Percentiles rank a stretch among this genome's conserved stretches.
Conservation (phyloP, 2,329 filamentous ascomycete genomes). For the Mycosphaerelloides madeirae region DNA sequence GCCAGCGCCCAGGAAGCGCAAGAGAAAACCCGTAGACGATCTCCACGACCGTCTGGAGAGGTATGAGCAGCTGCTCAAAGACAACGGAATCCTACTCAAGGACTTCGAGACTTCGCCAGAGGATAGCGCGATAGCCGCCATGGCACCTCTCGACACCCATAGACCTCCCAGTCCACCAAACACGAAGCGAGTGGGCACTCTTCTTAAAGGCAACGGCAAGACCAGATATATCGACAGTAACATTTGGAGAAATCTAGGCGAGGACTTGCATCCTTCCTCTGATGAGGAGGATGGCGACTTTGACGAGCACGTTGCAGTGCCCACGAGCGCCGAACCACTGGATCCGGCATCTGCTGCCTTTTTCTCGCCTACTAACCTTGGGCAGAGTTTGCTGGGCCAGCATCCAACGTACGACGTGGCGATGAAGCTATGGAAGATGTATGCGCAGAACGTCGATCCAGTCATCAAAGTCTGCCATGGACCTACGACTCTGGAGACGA, state of each 20-base stretch:
- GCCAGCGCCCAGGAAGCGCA: slow-evolving; percentile 37
- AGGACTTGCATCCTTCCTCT: slow-evolving; percentile 26
- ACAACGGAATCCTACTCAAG: slow-evolving; percentile 32
- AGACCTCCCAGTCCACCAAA: not conserved
- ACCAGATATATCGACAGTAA: slow-evolving; percentile 42
- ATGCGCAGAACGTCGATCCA: slow-evolving; percentile 66
- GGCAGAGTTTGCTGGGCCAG: slow-evolving; percentile 37
- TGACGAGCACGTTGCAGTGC: slow-evolving; percentile 19
- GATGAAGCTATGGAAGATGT: slow-evolving; percentile 56
- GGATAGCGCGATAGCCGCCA: not conserved
- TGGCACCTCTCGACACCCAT: not conserved
- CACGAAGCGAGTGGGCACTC: slow-evolving; percentile 15
- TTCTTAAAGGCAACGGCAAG: slow-evolving; percentile 31
- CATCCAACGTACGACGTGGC: slow-evolving; percentile 49
- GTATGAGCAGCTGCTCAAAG: slow-evolving; percentile 38
- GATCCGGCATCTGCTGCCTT: slow-evolving; percentile 30
- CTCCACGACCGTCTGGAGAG: slow-evolving; percentile 35
- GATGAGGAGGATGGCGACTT: slow-evolving; percentile 25
- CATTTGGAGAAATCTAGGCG: slow-evolving; percentile 28
- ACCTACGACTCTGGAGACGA: slow-evolving; percentile 50
- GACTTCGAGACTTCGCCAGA: slow-evolving; percentile 5
- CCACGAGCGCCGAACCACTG: slow-evolving; percentile 12
- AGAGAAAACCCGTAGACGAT: slow-evolving; percentile 33
- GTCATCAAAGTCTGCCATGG: slow-evolving; percentile 67
- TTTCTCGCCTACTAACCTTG: slow-evolving; percentile 9